Evolutionary conservation across 495 filamentous ascomycete genomes (phyloP), one percentile per base, ranked within the genome.

Genomic region (Aspergillus steynii): DNA sequence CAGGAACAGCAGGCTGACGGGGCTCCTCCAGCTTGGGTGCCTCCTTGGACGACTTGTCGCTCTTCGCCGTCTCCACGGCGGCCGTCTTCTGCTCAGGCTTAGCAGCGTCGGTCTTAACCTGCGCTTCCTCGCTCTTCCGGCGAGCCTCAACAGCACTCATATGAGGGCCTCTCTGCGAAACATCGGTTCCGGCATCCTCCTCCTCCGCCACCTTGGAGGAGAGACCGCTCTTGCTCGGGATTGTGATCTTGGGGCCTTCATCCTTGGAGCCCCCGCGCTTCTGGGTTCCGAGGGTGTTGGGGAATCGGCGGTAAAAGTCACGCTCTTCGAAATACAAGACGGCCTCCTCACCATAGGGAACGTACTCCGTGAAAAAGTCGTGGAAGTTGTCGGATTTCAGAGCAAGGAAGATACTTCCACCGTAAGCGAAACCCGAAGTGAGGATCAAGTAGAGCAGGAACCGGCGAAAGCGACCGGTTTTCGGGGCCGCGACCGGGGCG

Each of bases 251-350:
- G 64, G 86, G 85, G 64, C 88, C 85, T 32, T 83, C 80, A 54
- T 89, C 88, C 67, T 79, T 66, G 66, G 71, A 69, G 66, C 54
- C 65, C 67, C 78, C 69, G 71, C 80, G 74, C 66, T 82, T 77
- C 52, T 71, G 69, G 68, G 80, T 77, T 61, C 77, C 82, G 20
- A 86, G 77, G 32, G 88, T 83, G 61, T 87, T 87, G 34, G 93
- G 94, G 80, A 97, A 97, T 26, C 94, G 87, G 73, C 89, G 91
- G 66, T 90, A 87, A 76, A 96, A 97, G 73, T 97, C 93, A 50
- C 90, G 86, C 76, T 99, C 95, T 77, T 99, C 95, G 61, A 99
- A 90, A 77, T 96, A 98, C n/a, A 96, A 85, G 29, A 99, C 95
- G 15, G 88, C 88, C 65, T 97, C 90, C 77, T 99, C 95, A 56